Base-by-base conservation (phyloP, 805 yeast species). In the Candida koratica region DNA sequence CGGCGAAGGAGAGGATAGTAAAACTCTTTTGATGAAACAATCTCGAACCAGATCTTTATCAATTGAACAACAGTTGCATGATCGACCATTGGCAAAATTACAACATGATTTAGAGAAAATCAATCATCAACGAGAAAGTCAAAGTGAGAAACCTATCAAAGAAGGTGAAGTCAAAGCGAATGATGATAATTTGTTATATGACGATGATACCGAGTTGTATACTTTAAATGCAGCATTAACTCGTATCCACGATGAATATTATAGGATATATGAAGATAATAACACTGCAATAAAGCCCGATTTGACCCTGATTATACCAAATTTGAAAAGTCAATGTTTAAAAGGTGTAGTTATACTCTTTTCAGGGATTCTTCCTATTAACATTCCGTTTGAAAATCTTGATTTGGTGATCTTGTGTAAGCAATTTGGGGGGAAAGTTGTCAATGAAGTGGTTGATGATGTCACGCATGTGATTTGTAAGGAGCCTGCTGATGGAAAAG, bases 381-480 rank as follows among this genome's bases (percentile, higher is more conserved):
- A 93, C 1, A 69, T 80, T 9, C 73, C 77, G 37, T 61, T 84
- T 12, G 80, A 82, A 35, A 62, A 71, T 22, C 93, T 94, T 4
- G 96, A 87, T 53, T 84, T 93, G 28, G 96, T 89, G 1, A 77
- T 81, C 15, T 90, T 97, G 97, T 84, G 90, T 9, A 74, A 75
- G 33, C 85, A 89, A 37, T 90, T 90, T 68, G 98, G 98, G 1
- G 97, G 96, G 0, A 68, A 68, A 2, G 88, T 90, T 6, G 82
- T 82, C 1, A 67, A 79, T 3, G 88, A 85, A 39, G 79, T 84
- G 16, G 69, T 74, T 30, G 75, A 77, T 12, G 64, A 75, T 1
- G 89, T 94, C 3, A 93, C 97, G 0, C 98, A 90, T 58, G 84
- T 90, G 3, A 80, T 90, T 12, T 85, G 96, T 27, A 75, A 81